Conservation (phyloP, 805 yeast genomes). For the Barnettozyma siamensis region DNA sequence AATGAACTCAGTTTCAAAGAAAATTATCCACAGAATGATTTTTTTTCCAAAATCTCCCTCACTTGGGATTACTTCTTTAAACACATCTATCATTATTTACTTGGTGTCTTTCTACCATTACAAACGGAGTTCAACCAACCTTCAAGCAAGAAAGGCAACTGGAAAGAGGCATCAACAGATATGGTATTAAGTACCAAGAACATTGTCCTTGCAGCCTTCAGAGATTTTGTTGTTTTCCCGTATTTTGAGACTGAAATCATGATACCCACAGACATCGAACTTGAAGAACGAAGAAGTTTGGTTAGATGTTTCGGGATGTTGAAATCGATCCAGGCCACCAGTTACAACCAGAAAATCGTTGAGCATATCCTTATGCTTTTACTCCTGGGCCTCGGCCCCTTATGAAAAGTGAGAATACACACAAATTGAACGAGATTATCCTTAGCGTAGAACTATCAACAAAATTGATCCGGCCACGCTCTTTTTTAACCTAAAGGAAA, state of each 20-base stretch:
- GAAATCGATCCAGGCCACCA: constrained; percentile 45
- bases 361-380: constrained; percentile 32
- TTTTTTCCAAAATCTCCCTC: constrained; percentile 30
- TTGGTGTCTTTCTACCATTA: constrained; percentile 58
- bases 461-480: background rate
- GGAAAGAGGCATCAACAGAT: constrained; percentile 25
- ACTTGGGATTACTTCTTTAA: constrained; percentile 55
- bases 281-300: constrained; percentile 33
- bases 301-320: constrained; percentile 61
- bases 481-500: too few relatives aligned
- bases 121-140: constrained; percentile 37
- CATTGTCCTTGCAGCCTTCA: constrained; percentile 38
- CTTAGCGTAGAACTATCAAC: background rate
- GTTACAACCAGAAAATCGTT: constrained; percentile 52
- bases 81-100: constrained; percentile 50
- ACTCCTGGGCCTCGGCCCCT: constrained; percentile 10
- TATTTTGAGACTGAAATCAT: constrained; percentile 38
- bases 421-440: too few relatives aligned
- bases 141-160: constrained; percentile 21
- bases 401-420: background rate
- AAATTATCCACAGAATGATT: constrained; percentile 19
- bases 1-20: constrained; percentile 31
- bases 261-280: constrained; percentile 27
- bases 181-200: constrained; percentile 31
- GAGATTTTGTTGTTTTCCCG: constrained; percentile 50